Percentiles rank a stretch among this genome's conserved stretches.
phyloP scores from a whole-genome alignment of 1,284 basidiomycete species.

The Exobasidium cylindrosporum region DNA sequence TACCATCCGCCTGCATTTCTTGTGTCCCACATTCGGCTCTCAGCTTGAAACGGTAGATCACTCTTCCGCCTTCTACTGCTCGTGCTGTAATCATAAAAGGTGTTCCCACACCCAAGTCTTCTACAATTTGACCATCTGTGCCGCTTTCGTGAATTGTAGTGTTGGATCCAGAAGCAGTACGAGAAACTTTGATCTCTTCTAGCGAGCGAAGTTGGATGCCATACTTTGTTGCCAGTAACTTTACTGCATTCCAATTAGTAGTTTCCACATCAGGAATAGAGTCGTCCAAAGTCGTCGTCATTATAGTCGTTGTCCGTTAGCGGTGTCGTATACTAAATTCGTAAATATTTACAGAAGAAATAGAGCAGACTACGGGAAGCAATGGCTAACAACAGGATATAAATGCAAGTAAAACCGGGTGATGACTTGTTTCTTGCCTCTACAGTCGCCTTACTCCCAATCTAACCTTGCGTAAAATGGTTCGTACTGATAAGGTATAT shows the following conservation, averaged over 20 bases:
- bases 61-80: constrained; percentile 28
- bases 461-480: too few relatives aligned
- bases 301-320: background rate
- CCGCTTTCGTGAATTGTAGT: constrained; percentile 5
- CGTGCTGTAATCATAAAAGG: constrained; percentile 36
- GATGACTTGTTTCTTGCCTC: too few relatives aligned
- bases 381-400: too few relatives aligned
- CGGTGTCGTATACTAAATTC: too few relatives aligned
- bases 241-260: constrained; percentile 47
- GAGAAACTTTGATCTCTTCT: constrained; percentile 11
- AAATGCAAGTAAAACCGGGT: too few relatives aligned
- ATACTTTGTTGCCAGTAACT: constrained; percentile 37
- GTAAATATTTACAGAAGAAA: too few relatives aligned
- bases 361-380: too few relatives aligned
- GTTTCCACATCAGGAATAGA: constrained; percentile 38
- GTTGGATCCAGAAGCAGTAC: background rate
- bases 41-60: constrained; percentile 34
- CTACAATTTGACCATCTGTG: constrained; percentile 4
- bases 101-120: constrained; percentile 38
- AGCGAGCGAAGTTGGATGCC: constrained; percentile 25
- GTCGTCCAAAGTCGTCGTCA: background rate
- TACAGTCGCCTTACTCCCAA: too few relatives aligned
- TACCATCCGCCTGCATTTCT: background rate
- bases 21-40: background rate
- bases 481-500: too few relatives aligned